Percentiles rank a stretch among this genome's conserved stretches.
Evolutionary conservation across 805 yeast species (phyloP).

Genomic region (Naumovozyma dairenensis): DNA sequence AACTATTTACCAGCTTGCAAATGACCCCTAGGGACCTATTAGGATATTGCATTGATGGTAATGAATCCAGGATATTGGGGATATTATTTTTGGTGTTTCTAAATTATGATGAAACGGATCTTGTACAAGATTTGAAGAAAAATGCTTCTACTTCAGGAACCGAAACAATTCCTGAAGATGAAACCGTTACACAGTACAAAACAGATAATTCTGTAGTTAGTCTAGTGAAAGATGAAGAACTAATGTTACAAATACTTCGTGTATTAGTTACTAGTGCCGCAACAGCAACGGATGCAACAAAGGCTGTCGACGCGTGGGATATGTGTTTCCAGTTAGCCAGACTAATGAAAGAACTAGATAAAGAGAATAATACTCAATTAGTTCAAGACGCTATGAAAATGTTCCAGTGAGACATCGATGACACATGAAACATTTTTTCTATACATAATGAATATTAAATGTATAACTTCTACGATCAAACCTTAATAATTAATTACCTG

Average conservation of each 20-base stretch:
- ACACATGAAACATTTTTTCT: too few species aligned
- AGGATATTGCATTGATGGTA: conserved; percentile 23
- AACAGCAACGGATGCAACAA: conserved; percentile 11
- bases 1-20: conserved; percentile 15
- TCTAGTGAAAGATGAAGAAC: conserved; percentile 22
- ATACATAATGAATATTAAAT: too few species aligned
- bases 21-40: conserved; percentile 27
- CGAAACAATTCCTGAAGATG: neutral
- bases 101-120: conserved; percentile 21
- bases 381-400: conserved; percentile 19
- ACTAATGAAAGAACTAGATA: conserved; percentile 23
- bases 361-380: conserved; percentile 17
- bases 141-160: neutral
- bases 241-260: conserved; percentile 24
- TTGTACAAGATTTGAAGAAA: conserved; percentile 11
- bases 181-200: neutral
- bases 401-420: conserved; percentile 8
- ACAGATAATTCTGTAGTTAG: conserved; percentile 10
- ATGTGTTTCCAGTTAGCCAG: conserved; percentile 28
- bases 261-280: conserved; percentile 25
- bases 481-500: too few species aligned
- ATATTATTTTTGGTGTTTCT: conserved; percentile 25
- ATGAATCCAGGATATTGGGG: conserved; percentile 26
- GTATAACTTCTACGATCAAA: too few species aligned
- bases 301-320: conserved; percentile 28